Base-by-base conservation (phyloP, 1,284 basidiomycete genomes). In the Ustilago shanxiensis region DNA sequence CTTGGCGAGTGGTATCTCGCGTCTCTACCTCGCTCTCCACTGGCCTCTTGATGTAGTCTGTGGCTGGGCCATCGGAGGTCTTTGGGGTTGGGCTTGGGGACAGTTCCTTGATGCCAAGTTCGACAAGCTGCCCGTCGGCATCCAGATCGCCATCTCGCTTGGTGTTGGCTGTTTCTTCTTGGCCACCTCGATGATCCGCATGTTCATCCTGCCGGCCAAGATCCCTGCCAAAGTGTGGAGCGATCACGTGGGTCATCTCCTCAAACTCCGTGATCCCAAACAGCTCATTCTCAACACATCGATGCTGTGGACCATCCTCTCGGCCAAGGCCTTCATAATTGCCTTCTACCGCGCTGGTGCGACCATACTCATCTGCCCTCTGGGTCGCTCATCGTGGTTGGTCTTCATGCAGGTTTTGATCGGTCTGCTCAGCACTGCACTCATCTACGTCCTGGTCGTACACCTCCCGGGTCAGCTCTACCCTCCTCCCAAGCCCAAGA, bases 391-490 rank as follows among this genome's bases (percentile, higher is more conserved):
- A 8, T 67, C 65, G 13, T 67, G 65, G 65, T 59, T 67, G 31
- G 51, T 67, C 45, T 67, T 67, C 49, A 67, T 67, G 65, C 65
- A 67, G 59, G 24, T 67, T 3, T 47, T 67, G 45, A 53, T 67
- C 31, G 59, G 59, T 18, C 47, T 67, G 13, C 22, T 67, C 8
- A 56, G 58, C n/a, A 67, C 65, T 4, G 65, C 65, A 9, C 44
- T 67, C 11, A 44, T 67, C 47, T 61, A 67, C 22, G 56, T 59
- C 2, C 31, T 67, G 13, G 20, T 67, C 39, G 53, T 67, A 16
- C 65, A 67, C 14, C 49, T 67, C 10, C 65, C 54, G 5, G 59
- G 28, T 35, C 65, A 67, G 49, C 59, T 61, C 41, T 67, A 56
- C 65, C 59, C 65, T 51, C 47, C 65, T 2, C 59, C 65, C 39